phyloP scores from a whole-genome alignment of 768 basidiomycete genomes.

The Phallus indusiatus region DNA sequence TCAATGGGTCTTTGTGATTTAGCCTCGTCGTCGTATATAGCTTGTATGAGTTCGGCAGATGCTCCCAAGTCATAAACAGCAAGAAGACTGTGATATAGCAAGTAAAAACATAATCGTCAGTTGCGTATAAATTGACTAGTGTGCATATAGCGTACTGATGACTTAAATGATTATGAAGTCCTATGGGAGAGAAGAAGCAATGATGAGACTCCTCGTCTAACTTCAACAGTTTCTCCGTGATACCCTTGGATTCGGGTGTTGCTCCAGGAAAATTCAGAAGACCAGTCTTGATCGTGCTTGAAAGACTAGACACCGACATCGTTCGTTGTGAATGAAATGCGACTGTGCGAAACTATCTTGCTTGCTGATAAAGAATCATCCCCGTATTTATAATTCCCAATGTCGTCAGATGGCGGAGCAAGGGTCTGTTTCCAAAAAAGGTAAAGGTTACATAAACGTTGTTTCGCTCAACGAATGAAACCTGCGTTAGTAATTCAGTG shows the following conservation, averaged over 20 bases:
- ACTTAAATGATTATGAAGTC: conserved; percentile 49
- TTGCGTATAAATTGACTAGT: background rate
- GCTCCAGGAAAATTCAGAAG: conserved; percentile 39
- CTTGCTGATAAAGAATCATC: background rate
- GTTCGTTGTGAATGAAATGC: background rate
- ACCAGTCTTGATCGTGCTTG: conserved; percentile 25
- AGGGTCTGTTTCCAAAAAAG: too few species aligned
- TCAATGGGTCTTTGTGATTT: conserved; percentile 31
- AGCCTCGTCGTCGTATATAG: conserved; percentile 37
- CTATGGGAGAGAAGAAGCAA: conserved; percentile 35
- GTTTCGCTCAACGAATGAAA: too few species aligned
- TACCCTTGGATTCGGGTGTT: conserved; percentile 31
- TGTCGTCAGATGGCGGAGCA: background rate
- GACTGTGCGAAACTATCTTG: background rate
- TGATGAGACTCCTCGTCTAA: conserved; percentile 42
- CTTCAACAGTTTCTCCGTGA: conserved; percentile 35
- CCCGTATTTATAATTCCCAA: background rate
- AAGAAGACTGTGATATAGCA: conserved; percentile 30
- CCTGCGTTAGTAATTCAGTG: too few species aligned
- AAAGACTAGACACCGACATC: conserved; percentile 1
- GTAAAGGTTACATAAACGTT: too few species aligned
- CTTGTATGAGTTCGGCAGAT: conserved; percentile 32
- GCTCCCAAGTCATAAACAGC: conserved; percentile 52
- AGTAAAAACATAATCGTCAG: background rate
- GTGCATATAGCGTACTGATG: conserved; percentile 37